These are phyloP conservation scores for Lunasporangiospora selenospora DNA, from an alignment of 192 early-diverging fungal genomes.

Conservation along the genomic window DNA sequence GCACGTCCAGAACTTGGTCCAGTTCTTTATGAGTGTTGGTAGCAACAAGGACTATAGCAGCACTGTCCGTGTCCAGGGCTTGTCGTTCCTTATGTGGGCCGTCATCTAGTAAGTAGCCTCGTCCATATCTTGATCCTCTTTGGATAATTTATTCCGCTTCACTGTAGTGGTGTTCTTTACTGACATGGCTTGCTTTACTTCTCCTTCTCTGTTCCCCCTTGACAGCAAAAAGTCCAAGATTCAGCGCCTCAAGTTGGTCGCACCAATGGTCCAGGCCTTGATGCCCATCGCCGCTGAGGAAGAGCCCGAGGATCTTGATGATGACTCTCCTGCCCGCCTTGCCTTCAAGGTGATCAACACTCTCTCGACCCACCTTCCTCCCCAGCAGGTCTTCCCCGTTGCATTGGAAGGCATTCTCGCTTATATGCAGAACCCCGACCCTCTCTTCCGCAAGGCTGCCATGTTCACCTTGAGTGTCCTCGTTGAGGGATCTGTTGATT, in stretches of 20 bases:
- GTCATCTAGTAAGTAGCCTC: conserved; percentile 73
- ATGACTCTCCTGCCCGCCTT: conserved; percentile 73
- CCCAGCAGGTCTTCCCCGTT: conserved; percentile 81
- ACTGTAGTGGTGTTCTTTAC: neutral
- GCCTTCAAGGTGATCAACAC: conserved; percentile 68
- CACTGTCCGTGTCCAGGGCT: conserved; percentile 71
- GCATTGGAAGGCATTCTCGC: conserved; percentile 69
- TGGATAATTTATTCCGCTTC: conserved; percentile 4
- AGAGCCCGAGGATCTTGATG: conserved; percentile 75
- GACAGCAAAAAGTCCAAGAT: conserved; percentile 75
- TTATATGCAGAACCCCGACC: conserved; percentile 78
- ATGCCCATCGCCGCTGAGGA: conserved; percentile 82
- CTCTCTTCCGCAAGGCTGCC: conserved; percentile 75
- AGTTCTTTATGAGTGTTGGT: conserved; percentile 76
- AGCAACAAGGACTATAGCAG: conserved; percentile 68
- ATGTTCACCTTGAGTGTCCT: conserved; percentile 77
- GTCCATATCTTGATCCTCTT: neutral
- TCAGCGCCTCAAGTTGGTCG: conserved; percentile 77
- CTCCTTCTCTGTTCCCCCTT: conserved; percentile 12
- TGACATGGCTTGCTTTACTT: neutral
- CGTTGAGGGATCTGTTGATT: conserved; percentile 84
- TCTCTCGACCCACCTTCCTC: conserved; percentile 77
- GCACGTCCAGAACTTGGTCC: conserved; percentile 76
- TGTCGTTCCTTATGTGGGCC: conserved; percentile 78
- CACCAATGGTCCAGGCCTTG: conserved; percentile 70